Base-by-base conservation (phyloP, 768 basidiomycete species). In the Naematelia aurantialba region DNA sequence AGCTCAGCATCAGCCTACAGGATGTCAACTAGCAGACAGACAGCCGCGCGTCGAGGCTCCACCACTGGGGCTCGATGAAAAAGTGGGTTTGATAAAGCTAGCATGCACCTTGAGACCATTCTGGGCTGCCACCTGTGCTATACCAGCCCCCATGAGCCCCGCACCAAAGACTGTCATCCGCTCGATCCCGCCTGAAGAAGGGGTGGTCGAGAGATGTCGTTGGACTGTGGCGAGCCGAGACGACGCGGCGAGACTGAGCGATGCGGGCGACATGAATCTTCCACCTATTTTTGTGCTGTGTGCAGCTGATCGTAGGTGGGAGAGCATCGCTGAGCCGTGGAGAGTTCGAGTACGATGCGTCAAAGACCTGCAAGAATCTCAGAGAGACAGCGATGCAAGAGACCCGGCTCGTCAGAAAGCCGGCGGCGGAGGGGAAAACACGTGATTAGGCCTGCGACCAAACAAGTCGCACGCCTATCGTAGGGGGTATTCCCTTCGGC, bases 61-160 rank as follows among this genome's bases (percentile, higher is more conserved):
- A 39, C 10, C 42, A 17, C 19, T 29, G 21, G 21, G 42, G 42
- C 12, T 44, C 42, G 42, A 12, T 12, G 42, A 12, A 44, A 19
- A 44, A 44, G 46, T 5, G 46, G 46, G n/a, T 10, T 29, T 5
- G 39, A 50, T 25, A 17, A n/a, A 25, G n/a, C 31, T 4, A 17
- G 13, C 14, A 27, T 66, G 45, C 45, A 76, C 79, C 68, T 78
- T 79, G 58, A 78, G 64, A 0, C 80, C 80, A 52, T 67, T 76
- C 66, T 76, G 73, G 2, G 79, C 79, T 0, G 78, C 78, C 3
- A 80, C 77, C 55, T 80, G 79, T 3, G 78, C 79, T 27, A 81
- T 80, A 12, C 80, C 80, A 55, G 79, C 78, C 63, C 78, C 78
- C 79, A 79, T 78, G 39, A 80, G 62, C 3, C 79, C 79, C 25